Evolutionary conservation across 2,329 filamentous ascomycete genomes (phyloP), one percentile per base, ranked within the genome.

Genomic region (Blastomyces silverae): DNA sequence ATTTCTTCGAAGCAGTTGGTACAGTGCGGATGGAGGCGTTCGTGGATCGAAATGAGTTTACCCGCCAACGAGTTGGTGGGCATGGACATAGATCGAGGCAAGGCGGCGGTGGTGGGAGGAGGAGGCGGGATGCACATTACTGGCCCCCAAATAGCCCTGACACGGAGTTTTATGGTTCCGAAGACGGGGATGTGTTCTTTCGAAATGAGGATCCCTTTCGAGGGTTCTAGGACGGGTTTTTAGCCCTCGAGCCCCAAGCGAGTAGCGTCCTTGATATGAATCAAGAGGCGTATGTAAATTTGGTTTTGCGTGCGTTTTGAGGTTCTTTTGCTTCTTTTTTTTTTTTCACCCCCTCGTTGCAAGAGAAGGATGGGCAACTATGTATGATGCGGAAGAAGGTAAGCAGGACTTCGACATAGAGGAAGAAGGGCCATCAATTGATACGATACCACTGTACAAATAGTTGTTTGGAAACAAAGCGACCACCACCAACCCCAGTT

Each of bases 11-110:
- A 70, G 89, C 89, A 0, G 88, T 95, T 65, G 92, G 92, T 1
- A 97, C 92, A 1, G 87, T 97, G 58, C 87, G 94, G 37, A 97
- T 99, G 93, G 93, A 97, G 76, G 94, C 94, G 0, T 99, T 97
- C 75, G 95, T 99, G 69, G 84, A 87, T 68, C 79, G 79, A 44
- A 74, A 75, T 13, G 73, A 77, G 34, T 69, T 73, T 11, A 71
- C 71, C 62, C 73, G 74, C 39, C 67, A 72, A 42, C 64, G 61
- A n/a, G 20, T 25, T 28, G 37, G 34, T 39, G 52, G 39, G 8
- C 28, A 53, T 55, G 31, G 61, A 31, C 28, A 61, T 61, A 48
- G 63, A 53, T 67, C 64, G 17, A 69, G 71, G 63, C 72, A 76
- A 64, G 63, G 58, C 25, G 57, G 39, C 15, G 57, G 57, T 20